Evolutionary conservation across 78 protist genomes (phyloP), one percentile per base, ranked within the genome.

Genomic region (Pigoraptor vietnamica): DNA sequence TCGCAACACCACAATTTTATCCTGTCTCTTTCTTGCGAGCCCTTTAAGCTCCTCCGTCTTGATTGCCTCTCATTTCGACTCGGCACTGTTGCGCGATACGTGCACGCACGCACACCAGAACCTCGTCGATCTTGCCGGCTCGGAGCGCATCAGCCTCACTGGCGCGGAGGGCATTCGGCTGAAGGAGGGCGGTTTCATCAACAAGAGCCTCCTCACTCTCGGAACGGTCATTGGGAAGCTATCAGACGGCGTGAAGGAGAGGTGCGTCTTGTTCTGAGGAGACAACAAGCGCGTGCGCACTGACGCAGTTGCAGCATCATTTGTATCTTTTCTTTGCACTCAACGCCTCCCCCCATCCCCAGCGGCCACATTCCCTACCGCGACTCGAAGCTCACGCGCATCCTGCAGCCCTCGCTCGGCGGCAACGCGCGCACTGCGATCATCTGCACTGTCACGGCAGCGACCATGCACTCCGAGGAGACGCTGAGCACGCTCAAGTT

Each of bases 91-190:
- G 36, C n/a, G 90, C 2, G 56, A 40, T 24, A 10, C 40, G 89
- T 40, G 89, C 34, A 2, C 39, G 24, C 0, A 40, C 29, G 0
- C 89, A 0, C 90, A 39, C 6, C 6, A 48, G 35, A 97, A 94
- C 84, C 87, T 97, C 33, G 99, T 97, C 6, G 99, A 97, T 89
- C 92, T 97, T 19, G 99, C 99, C 0, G 99, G 99, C 2, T 92
- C 95, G 1, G 99, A 97, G 88, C 92, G 98, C 48, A 32, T 83
- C 24, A 0, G 92, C 2, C 39, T 48, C 39, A 97, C 98, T 0
- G 96, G 96, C 21, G 97, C 97, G 0, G 95, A 96, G 81, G 97
- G 98, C 14, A 81, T 93, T 0, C 94, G 97, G 37, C 94, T 96
- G 94, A 89, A 94, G 89, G 98, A 97, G 84, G 99, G 98, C 21